Conservation (phyloP, 306 rosid species). For the Lathyrus tuberosus region DNA sequence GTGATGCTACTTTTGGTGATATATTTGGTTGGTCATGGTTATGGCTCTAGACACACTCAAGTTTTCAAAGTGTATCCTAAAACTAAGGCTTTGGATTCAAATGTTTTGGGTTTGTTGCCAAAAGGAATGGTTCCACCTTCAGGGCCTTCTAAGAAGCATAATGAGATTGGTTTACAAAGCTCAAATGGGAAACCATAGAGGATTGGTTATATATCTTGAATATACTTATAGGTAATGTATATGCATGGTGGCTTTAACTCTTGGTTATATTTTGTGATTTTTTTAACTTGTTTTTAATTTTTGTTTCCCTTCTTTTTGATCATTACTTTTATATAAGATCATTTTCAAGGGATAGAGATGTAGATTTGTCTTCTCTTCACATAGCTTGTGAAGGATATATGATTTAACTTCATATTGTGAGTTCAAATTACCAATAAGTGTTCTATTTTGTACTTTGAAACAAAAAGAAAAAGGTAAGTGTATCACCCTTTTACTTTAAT, state of each 20-base stretch:
- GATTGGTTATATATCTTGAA: neutral
- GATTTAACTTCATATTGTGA: conserved; percentile 10
- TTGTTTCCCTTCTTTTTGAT: neutral
- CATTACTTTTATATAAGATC: conserved; percentile 24
- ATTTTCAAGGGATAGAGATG: conserved; percentile 32
- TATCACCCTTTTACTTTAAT: no score
- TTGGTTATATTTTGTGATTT: conserved; percentile 1
- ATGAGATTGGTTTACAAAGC: conserved; percentile 61
- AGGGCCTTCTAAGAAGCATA: conserved; percentile 83
- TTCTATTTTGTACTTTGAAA: conserved; percentile 36
- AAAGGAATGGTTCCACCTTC: conserved; percentile 77
- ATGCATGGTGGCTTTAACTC: no score
- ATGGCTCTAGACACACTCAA: conserved; percentile 49
- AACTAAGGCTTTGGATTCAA: conserved; percentile 32
- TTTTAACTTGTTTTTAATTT: no score
- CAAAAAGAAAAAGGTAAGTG: conserved; percentile 19
- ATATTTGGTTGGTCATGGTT: conserved; percentile 42
- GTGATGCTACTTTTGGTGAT: conserved; percentile 44
- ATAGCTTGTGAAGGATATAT: conserved; percentile 21
- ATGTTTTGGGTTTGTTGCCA: conserved; percentile 59
- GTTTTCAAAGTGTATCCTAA: conserved; percentile 56
- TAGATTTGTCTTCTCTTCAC: conserved; percentile 6
- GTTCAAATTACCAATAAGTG: conserved; percentile 16
- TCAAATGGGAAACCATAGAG: conserved; percentile 54
- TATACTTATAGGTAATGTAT: conserved; percentile 22